Percentiles rank a stretch among this genome's conserved stretches.
phyloP scores from a whole-genome alignment of 768 basidiomycete species.

The Cystobasidium onofrii region DNA sequence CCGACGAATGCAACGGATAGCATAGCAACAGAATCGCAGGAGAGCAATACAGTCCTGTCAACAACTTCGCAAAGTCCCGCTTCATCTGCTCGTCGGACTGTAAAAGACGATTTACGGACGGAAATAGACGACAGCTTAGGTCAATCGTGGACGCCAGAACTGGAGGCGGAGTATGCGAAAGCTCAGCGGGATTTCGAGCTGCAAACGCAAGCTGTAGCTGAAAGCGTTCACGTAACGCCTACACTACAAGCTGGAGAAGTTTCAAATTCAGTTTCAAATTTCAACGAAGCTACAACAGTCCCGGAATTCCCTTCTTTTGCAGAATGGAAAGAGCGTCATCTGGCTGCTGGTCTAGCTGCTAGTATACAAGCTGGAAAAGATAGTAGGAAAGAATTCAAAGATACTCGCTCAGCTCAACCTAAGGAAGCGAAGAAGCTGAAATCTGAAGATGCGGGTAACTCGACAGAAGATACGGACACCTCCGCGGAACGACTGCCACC shows the following conservation, averaged over 20 bases:
- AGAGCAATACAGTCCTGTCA: background rate
- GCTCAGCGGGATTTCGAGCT: background rate
- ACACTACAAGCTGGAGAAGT: background rate
- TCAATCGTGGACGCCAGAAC: background rate
- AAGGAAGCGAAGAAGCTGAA: background rate
- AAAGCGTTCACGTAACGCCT: background rate
- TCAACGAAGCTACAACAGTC: background rate
- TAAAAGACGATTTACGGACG: background rate
- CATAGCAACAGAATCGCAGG: background rate
- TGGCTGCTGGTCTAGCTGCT: slow-evolving; percentile 1
- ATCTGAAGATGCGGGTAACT: background rate
- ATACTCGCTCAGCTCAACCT: background rate
- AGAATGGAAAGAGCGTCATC: slow-evolving; percentile 26
- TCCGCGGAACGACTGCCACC: background rate
- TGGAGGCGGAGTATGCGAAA: background rate
- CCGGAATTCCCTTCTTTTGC: slow-evolving; percentile 32
- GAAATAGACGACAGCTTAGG: slow-evolving; percentile 13
- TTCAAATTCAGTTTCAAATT: no score
- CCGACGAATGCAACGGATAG: background rate
- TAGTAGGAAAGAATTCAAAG: slow-evolving; percentile 5
- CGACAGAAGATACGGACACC: background rate
- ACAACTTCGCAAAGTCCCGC: background rate
- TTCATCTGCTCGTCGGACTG: background rate
- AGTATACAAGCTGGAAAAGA: slow-evolving; percentile 12
- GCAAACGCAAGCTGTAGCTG: background rate